A percentile compares a stretch with the other conserved stretches of the same genome.
Conservation (phyloP, 2,329 filamentous ascomycete genomes). For the Cercospora nicotianae region DNA sequence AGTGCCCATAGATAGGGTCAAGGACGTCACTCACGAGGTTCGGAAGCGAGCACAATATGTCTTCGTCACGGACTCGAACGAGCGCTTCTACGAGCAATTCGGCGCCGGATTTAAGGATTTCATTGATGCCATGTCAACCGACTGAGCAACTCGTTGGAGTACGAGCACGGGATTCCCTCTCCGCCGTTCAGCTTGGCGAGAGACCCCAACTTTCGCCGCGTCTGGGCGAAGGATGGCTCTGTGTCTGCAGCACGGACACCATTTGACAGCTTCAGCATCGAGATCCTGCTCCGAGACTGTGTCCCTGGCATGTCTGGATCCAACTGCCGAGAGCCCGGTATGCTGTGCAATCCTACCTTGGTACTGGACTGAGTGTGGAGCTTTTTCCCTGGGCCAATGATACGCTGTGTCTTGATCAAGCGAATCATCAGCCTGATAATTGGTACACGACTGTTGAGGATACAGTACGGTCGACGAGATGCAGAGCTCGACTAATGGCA, state of each 20-base stretch:
- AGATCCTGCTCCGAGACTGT: neutral
- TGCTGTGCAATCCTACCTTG: neutral
- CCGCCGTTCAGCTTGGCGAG: no score
- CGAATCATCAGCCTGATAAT: neutral
- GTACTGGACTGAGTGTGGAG: neutral
- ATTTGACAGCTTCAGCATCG: neutral
- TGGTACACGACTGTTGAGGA: neutral
- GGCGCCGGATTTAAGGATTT: slow-evolving; percentile 24
- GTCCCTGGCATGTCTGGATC: neutral
- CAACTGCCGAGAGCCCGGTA: neutral
- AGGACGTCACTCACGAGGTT: slow-evolving; percentile 16
- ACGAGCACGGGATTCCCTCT: neutral
- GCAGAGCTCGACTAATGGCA: neutral
- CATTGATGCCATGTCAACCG: slow-evolving; percentile 22
- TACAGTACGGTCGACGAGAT: neutral
- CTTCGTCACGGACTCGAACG: slow-evolving; percentile 23
- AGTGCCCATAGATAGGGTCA: slow-evolving; percentile 19
- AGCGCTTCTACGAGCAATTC: slow-evolving; percentile 25
- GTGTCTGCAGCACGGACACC: neutral
- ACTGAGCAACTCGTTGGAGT: neutral
- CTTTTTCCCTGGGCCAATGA: neutral
- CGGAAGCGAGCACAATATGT: slow-evolving; percentile 25
- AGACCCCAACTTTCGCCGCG: no score
- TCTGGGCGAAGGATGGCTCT: neutral
- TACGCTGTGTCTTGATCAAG: neutral